Evolutionary conservation across 2,329 filamentous ascomycete species (phyloP).

Genomic region (Cercospora sp.): DNA sequence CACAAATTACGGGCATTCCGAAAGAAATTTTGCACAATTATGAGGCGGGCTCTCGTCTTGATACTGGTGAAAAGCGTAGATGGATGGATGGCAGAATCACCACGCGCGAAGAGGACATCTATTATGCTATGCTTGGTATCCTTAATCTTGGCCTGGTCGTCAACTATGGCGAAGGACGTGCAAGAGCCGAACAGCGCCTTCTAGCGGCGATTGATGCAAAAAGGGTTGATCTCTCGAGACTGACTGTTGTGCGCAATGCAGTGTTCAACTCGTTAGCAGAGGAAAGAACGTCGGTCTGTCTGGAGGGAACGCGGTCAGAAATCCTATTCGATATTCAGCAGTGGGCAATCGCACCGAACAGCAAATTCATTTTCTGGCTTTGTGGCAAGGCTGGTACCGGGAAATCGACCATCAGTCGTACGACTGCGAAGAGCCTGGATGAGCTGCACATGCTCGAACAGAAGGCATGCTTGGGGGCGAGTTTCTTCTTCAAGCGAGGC

Average conservation of each 20-base stretch:
- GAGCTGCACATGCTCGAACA: not conserved
- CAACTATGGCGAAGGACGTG: slow-evolving; percentile 22
- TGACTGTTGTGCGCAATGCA: not conserved
- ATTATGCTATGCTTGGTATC: slow-evolving; percentile 25
- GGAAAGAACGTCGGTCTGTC: not conserved
- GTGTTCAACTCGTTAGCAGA: not conserved
- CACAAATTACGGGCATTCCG: slow-evolving; percentile 17
- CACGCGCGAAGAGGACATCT: slow-evolving; percentile 20
- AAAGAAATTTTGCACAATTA: slow-evolving; percentile 20
- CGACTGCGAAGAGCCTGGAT: not conserved
- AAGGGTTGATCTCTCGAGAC: slow-evolving; percentile 8
- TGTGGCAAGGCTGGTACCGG: not conserved
- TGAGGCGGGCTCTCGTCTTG: slow-evolving; percentile 8
- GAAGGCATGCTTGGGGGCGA: not conserved
- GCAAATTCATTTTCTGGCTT: not conserved
- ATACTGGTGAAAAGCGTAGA: slow-evolving; percentile 20
- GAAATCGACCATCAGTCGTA: not conserved
- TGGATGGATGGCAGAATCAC: slow-evolving; percentile 27
- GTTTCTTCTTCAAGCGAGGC: too few species aligned
- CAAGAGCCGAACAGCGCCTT: slow-evolving; percentile 21
- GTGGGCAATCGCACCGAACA: not conserved
- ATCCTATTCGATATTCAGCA: not conserved
- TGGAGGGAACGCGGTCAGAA: not conserved
- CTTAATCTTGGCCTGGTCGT: slow-evolving; percentile 16
- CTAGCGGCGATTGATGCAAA: slow-evolving; percentile 11